Percentiles rank a stretch among this genome's conserved stretches.
phyloP scores from a whole-genome alignment of 768 basidiomycete species.

The Lactarius akahatsu region DNA sequence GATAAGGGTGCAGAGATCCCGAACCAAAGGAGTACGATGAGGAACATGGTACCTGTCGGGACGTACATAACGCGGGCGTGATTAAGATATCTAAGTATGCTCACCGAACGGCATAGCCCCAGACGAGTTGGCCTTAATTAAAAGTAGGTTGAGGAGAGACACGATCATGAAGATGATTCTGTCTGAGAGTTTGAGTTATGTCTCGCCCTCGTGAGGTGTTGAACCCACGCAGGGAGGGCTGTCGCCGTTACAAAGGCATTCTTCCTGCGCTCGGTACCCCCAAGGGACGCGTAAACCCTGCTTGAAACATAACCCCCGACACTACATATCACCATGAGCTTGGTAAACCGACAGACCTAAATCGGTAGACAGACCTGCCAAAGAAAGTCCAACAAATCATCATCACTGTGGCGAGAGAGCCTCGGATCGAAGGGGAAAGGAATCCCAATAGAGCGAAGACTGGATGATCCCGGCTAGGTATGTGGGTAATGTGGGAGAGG shows the following conservation, averaged over 20 bases:
- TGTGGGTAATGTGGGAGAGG: background rate
- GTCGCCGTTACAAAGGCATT: constrained; percentile 89
- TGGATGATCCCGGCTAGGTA: constrained; percentile 34
- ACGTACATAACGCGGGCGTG: background rate
- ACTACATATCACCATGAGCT: constrained; percentile 41
- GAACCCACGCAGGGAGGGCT: constrained; percentile 77
- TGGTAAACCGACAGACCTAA: constrained; percentile 12
- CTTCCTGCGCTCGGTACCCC: constrained; percentile 73
- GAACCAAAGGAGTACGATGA: constrained; percentile 87
- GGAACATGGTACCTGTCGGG: constrained; percentile 69
- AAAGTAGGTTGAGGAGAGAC: constrained; percentile 89
- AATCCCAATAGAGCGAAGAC: constrained; percentile 93
- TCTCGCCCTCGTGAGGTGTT: constrained; percentile 1
- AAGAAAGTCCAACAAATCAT: constrained; percentile 95
- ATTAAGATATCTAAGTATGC: constrained; percentile 24
- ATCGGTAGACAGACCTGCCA: constrained; percentile 57
- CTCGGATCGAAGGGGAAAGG: constrained; percentile 93
- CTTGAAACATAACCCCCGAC: constrained; percentile 88
- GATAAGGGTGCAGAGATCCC: constrained; percentile 91
- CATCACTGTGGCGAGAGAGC: constrained; percentile 91
- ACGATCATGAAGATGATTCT: constrained; percentile 83
- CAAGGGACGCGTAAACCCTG: constrained; percentile 75
- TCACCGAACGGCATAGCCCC: constrained; percentile 94
- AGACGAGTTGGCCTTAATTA: constrained; percentile 80
- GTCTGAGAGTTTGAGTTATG: constrained; percentile 15